Evolutionary conservation across 1,284 basidiomycete genomes (phyloP).

Genomic region (Austropuccinia psidii): DNA sequence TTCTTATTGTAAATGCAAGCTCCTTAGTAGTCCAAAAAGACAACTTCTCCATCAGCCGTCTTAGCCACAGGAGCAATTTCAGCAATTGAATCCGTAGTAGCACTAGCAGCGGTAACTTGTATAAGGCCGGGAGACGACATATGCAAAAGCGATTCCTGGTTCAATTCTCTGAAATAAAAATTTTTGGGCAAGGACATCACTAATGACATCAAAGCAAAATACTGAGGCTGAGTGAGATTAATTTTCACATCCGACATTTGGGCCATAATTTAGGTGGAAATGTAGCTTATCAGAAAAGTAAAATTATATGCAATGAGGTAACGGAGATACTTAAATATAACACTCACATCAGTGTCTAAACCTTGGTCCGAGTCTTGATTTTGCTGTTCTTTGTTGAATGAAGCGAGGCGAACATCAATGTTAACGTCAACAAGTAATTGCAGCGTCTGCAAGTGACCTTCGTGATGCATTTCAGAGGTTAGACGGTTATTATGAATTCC

Average conservation of each 20-base stretch:
- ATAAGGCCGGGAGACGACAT: too few relatives aligned
- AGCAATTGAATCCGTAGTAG: too few relatives aligned
- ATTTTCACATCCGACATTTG: conserved; percentile 84
- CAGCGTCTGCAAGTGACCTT: conserved; percentile 52
- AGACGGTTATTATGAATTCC: conserved; percentile 79
- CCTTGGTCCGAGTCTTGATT: too few relatives aligned
- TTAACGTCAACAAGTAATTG: conserved; percentile 92
- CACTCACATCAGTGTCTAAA: too few relatives aligned
- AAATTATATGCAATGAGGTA: too few relatives aligned
- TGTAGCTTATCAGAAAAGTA: too few relatives aligned
- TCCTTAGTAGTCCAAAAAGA: conserved; percentile 63
- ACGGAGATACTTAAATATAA: too few relatives aligned
- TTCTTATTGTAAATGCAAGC: conserved; percentile 64
- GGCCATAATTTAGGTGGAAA: conserved; percentile 66
- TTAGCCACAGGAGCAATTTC: too few relatives aligned
- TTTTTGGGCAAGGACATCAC: conserved; percentile 68
- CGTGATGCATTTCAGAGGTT: conserved; percentile 60
- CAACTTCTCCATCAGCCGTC: conserved; percentile 55
- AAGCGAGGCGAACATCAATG: conserved; percentile 63
- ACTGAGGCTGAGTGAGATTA: conserved; percentile 84
- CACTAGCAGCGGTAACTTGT: too few relatives aligned
- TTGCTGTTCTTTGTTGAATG: too few relatives aligned
- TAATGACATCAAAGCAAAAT: conserved; percentile 65
- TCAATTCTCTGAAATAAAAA: conserved; percentile 47
- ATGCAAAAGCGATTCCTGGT: conserved; percentile 4